Evolutionary conservation across 768 basidiomycete species (phyloP), one percentile per base, ranked within the genome.

Genomic region (Sporobolomyces roseus): DNA sequence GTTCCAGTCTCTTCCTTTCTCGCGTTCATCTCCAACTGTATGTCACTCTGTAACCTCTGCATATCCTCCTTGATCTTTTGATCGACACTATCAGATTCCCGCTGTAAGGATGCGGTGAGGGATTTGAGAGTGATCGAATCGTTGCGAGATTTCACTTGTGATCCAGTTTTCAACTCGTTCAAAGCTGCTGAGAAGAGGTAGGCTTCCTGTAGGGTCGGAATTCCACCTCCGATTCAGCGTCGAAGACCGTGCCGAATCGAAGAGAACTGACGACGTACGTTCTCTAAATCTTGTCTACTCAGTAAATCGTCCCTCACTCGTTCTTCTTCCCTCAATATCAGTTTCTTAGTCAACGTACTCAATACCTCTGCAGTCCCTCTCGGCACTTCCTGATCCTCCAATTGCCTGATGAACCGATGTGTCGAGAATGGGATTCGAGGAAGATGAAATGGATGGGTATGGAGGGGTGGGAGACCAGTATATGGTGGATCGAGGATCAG

Each of bases 21-120:
- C 70, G 87, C 92, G 75, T 94, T 91, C 67, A 97, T 83, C 63
- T 99, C 96, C 87, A 98, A 92, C 79, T 64, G 68, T 30, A 59
- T 71, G 51, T 98, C 93, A 76, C 97, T 93, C 79, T 90, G 92
- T 74, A 99, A 82, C 51, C 84, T 88, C 21, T 84, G 86, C 29
- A 98, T 80, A 71, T 93, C 91, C 78, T 96, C 92, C 80, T 93
- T 94, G 86, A 99, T 88, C 80, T 90, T 93, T 48, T 88, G 86
- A 74, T 88, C 86, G 52, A 97, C 79, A 4, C 83, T 80, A 75
- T 99, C 94, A 19, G 92, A 87, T 50, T 98, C 96, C 69, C 91
- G 82, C 66, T 92, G 84, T 23, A 94, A 82, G 5, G 87, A 85
- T n/a, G 85, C 80, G 4, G 87, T 86, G 43, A 88, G 82, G 0